These are phyloP conservation scores for Pleurotus eryngii DNA, from an alignment of 768 basidiomycete genomes.

Conservation along the genomic window DNA sequence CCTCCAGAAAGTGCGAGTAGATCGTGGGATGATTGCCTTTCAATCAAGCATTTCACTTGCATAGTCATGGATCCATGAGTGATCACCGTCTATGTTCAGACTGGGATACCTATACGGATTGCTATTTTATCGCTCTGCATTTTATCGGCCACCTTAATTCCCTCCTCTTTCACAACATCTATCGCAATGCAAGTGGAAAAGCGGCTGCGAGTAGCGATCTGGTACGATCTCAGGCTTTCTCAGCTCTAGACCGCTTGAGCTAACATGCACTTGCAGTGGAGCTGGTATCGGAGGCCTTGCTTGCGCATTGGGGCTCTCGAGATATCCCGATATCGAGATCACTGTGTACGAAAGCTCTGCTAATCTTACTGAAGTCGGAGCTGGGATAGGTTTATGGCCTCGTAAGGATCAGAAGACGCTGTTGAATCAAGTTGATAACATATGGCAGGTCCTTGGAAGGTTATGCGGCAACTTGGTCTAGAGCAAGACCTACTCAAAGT, in stretches of 20 bases:
- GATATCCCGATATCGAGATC: slow-evolving; percentile 51
- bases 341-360: slow-evolving; percentile 53
- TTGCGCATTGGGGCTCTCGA: slow-evolving; percentile 42
- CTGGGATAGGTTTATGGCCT: slow-evolving; percentile 55
- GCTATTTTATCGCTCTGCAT: too few species aligned
- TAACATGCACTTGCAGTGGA: slow-evolving; percentile 33
- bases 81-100: too few species aligned
- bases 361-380: slow-evolving; percentile 53
- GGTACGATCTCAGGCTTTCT: slow-evolving; percentile 32
- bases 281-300: slow-evolving; percentile 50
- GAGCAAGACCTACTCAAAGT: slow-evolving; percentile 41
- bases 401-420: slow-evolving; percentile 26
- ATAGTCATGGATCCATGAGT: too few species aligned
- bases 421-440: neutral
- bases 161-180: neutral
- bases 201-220: slow-evolving; percentile 51
- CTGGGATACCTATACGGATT: too few species aligned
- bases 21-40: slow-evolving; percentile 2
- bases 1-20: neutral
- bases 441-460: slow-evolving; percentile 42
- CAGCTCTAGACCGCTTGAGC: slow-evolving; percentile 9
- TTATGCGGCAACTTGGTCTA: slow-evolving; percentile 41
- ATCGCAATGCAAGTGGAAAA: slow-evolving; percentile 10
- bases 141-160: neutral
- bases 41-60: too few species aligned